phyloP scores from a whole-genome alignment of 1,284 basidiomycete genomes.

The Boletus subluridellus region DNA sequence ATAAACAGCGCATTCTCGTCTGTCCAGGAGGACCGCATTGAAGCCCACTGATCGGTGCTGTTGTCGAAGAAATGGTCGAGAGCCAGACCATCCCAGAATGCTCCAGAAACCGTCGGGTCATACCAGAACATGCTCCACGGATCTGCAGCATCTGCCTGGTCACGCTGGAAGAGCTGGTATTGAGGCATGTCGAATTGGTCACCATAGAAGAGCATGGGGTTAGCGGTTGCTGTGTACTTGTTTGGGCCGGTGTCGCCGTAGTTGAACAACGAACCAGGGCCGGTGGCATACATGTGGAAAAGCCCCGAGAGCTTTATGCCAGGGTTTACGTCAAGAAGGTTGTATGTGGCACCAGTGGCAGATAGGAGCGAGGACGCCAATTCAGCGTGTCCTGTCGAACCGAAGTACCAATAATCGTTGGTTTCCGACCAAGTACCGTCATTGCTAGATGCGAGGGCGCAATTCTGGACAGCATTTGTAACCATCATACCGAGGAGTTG shows the following conservation, averaged over 20 bases:
- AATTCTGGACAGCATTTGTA: conserved; percentile 76
- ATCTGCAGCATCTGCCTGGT: conserved; percentile 84
- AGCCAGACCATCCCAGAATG: conserved; percentile 85
- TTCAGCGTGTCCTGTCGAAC: conserved; percentile 91
- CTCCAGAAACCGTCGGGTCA: conserved; percentile 75
- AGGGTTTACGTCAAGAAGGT: conserved; percentile 67
- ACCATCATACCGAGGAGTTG: conserved; percentile 68
- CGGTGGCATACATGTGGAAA: conserved; percentile 89
- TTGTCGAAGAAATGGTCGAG: conserved; percentile 84
- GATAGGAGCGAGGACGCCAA: conserved; percentile 80
- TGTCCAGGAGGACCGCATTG: conserved; percentile 92
- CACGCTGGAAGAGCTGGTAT: conserved; percentile 89
- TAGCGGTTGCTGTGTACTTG: conserved; percentile 86
- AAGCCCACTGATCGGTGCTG: conserved; percentile 74
- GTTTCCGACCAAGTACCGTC: conserved; percentile 98
- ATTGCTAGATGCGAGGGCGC: conserved; percentile 57
- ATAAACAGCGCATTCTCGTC: conserved; percentile 81
- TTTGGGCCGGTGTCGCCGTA: conserved; percentile 95
- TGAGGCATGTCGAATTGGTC: conserved; percentile 63
- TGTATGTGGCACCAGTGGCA: conserved; percentile 83
- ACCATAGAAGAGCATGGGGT: conserved; percentile 71
- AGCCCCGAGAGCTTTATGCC: conserved; percentile 74
- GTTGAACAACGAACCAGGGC: conserved; percentile 85
- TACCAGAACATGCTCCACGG: conserved; percentile 99
- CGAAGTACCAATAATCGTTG: conserved; percentile 95